Base-by-base conservation (phyloP, 2,329 filamentous ascomycete species). In the Fonsecaea pugnacius region DNA sequence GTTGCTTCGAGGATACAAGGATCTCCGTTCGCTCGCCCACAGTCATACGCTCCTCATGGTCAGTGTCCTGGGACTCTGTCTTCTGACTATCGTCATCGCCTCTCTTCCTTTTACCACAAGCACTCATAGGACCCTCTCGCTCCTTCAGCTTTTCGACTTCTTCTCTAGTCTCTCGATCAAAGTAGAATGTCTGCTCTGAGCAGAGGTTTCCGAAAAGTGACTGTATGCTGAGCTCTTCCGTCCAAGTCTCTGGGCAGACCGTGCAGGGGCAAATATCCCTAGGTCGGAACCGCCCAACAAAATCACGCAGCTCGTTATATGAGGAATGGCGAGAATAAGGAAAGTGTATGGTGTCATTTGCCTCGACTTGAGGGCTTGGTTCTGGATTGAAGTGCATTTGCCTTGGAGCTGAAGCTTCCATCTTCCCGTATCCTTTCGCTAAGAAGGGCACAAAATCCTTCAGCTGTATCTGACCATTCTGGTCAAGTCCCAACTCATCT, bases 311-410 rank as follows among this genome's bases (percentile, higher is more conserved):
- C 74, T 97, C 94, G 0, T 82, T 79, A 65, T 95, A 94, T 0
- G 91, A 96, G 0, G 94, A 96, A 75, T 98, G 94, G 0, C 94
- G 85, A 0, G 94, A 94, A 73, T 93, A 97, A 0, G 93, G 91
- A 69, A 96, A 97, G 21, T 79, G 82, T 35, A 71, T 68, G 21
- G 64, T 69, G 24, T 67, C 58, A 48, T 30, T 43, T 46, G 16
- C 2, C 8, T 27, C 35, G 35, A 32, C 27, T 27, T 18, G 10
- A 10, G 33, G 7, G 14, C 30, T n/a, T 52, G 30, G 16, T 14
- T 55, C 32, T 40, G 46, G 40, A 21, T 53, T 54, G 33, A 33
- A 18, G 16, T 12, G n/a, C 51, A 35, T 43, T 10, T 33, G 21
- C 16, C 27, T 5, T 35, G 12, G 18, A 24, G 7, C 27, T 4